Base-by-base conservation (phyloP, 495 filamentous ascomycete species). In the Neurospora sp. region DNA sequence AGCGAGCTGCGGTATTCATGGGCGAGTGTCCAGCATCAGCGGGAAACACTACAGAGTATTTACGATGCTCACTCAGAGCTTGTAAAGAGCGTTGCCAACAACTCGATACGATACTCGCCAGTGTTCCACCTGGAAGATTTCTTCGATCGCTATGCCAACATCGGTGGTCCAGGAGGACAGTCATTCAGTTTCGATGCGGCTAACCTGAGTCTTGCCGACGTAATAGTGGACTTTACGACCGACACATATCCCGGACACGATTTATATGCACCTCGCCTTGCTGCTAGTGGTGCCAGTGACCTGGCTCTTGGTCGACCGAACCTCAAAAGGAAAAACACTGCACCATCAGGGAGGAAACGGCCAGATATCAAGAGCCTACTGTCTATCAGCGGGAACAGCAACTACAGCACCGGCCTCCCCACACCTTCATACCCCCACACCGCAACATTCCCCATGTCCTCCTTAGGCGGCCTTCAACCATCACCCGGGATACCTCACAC, bases 41-140 rank as follows among this genome's bases (percentile, higher is more conserved):
- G 90, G 1, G 91, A 93, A 72, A 90, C 90, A 31, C 84, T 96
- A 8, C 90, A 93, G 78, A 87, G 85, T 1, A 88, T 94, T 18
- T 93, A 91, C 75, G 85, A 85, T 16, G 91, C 88, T 39, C 93
- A 96, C 75, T 84, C 88, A 1, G 91, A 93, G 76, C 84, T 95
- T 9, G 89, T 94, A 22, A 90, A 92, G 72, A 89, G 89, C 18
- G 82, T 93, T 2, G 87, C 89, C 7, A 89, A 84, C 48, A 82
- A 78, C 73, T 76, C 81, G 5, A 81, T 84, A 76, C 88, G 91
- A 4, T 93, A 92, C 73, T 90, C 90, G 5, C 89, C 92, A 0
- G 91, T 91, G 18, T 95, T 94, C 76, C 91, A 94, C 72, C 86
- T 94, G 4, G 93, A 96, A 74, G 92, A 94, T 75, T 96, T 96